Evolutionary conservation across 352 stramenopile genomes (phyloP), one percentile per base, ranked within the genome.

Genomic region (Phytopythium ostracodes): DNA sequence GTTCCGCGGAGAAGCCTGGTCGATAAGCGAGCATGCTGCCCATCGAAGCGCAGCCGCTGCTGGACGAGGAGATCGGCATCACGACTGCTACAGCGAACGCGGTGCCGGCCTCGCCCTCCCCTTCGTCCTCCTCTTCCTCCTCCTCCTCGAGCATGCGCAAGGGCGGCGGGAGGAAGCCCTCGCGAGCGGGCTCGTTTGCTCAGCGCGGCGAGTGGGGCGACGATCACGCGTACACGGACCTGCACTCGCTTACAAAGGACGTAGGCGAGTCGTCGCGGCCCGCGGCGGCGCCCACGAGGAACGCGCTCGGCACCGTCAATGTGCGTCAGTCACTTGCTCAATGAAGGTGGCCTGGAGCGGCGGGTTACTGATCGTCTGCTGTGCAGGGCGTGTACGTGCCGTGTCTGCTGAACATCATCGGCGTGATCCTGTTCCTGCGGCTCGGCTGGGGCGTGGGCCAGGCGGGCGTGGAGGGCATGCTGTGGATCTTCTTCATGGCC

Each of bases 351-450:
- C n/a, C n/a, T n/a, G n/a, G n/a, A 18, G 44, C 17, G 10, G 12
- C 50, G 27, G 15, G 25, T 7, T 29, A n/a, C 4, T 2, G 20
- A 35, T 2, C 1, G 35, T 59, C 15, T 38, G 31, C 43, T 38
- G 31, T 36, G 18, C 18, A 83, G 75, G 89, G 89, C 10, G 89
- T 96, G 8, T 96, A 92, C 44, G 73, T 97, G 64, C 89, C 89
- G 36, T 96, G 85, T 64, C 75, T 96, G 25, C 77, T 96, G 63
- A 96, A 95, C 66, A 97, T 97, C 72, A 90, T 96, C 42, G 88
- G 89, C 40, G 87, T 97, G 29, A 94, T 97, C 51, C 63, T 97
- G 24, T 97, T 96, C 63, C 81, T 96, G 14, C 85, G 88, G 5
- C 79, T 96, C 20, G 83, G 85, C 5, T 94, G 81, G 79, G 91